Conservation (phyloP, 176 grass and related monocot genomes). For the Dactylis glomerata region DNA sequence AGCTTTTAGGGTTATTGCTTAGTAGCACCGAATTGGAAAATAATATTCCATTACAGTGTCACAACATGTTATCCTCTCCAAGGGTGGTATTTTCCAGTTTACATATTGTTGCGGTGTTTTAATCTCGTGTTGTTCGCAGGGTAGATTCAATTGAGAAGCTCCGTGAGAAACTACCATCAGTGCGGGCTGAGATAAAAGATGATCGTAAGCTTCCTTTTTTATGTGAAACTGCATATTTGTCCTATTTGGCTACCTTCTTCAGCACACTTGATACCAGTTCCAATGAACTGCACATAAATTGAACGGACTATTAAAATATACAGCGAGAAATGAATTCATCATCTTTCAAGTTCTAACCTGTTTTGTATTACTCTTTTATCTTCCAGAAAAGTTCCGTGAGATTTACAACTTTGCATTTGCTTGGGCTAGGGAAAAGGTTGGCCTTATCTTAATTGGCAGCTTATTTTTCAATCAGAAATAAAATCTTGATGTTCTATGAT, state of each 20-base stretch:
- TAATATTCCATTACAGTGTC: background rate
- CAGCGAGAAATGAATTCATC: slow-evolving; percentile 23
- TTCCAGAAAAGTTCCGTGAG: slow-evolving; percentile 95
- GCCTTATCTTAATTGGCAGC: background rate
- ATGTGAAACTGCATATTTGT: background rate
- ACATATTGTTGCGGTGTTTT: background rate
- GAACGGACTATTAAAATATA: background rate
- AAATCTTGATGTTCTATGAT: slow-evolving; percentile 15
- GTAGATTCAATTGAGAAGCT: slow-evolving; percentile 93
- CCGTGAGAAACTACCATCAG: slow-evolving; percentile 75
- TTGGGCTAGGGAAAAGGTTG: slow-evolving; percentile 98
- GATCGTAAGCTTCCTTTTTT: slow-evolving; percentile 58
- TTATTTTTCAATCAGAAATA: background rate
- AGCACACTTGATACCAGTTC: background rate
- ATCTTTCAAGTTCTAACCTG: slow-evolving; percentile 9
- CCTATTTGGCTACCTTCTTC: background rate
- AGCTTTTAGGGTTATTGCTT: slow-evolving; percentile 4
- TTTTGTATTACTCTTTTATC: slow-evolving; percentile 32
- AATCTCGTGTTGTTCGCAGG: slow-evolving; percentile 50
- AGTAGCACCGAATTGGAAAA: background rate
- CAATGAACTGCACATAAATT: background rate
- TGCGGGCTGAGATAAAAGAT: slow-evolving; percentile 91
- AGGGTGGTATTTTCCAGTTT: background rate
- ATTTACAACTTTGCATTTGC: slow-evolving; percentile 98
- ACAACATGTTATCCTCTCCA: background rate